Base-by-base conservation (phyloP, 1,139 yeast genomes). In the Saccharomyces hybrid region DNA sequence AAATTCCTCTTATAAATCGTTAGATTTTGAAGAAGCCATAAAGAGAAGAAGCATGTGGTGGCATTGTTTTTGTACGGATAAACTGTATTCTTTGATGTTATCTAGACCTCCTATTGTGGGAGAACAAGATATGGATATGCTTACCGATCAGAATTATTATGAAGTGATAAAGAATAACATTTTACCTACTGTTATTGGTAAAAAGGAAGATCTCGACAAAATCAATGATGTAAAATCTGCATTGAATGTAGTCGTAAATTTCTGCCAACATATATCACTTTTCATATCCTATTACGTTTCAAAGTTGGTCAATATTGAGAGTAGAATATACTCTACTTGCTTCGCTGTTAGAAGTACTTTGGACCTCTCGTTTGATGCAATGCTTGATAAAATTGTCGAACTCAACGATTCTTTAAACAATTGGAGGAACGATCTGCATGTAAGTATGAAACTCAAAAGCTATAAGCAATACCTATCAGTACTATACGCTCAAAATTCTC, bases 61-160 rank as follows among this genome's bases (percentile, higher is more conserved):
- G 63, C 61, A 58, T 48, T 64, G 69, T 49, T 61, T 58, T 47
- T 52, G 60, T 16, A 56, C 54, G 2, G 70, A 67, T 55, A 60
- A 59, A 38, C 54, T 54, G 44, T 54, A 59, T 42, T 59, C 69
- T 5, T 50, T 67, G 47, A 55, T 58, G 4, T 49, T 64, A 16
- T 58, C 61, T 5, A 57, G 60, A n/a, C 63, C 66, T 5, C 63
- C 68, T 0, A 50, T 63, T 14, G 58, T 65, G 4, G 57, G 54
- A 46, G 58, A 59, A 47, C 54, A 54, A 13, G 64, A 65, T 48
- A 63, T 61, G 57, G 62, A 62, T 48, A 54, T 61, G 28, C 53
- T 61, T 5, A 56, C 62, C 7, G 64, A 61, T 51, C 60, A 58
- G 16, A 54, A 53, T 16, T 66, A 63, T 53, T 56, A 57, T 25